These are phyloP conservation scores for Sugiyamaella floridensis DNA, from an alignment of 805 yeast genomes.

Conservation along the genomic window DNA sequence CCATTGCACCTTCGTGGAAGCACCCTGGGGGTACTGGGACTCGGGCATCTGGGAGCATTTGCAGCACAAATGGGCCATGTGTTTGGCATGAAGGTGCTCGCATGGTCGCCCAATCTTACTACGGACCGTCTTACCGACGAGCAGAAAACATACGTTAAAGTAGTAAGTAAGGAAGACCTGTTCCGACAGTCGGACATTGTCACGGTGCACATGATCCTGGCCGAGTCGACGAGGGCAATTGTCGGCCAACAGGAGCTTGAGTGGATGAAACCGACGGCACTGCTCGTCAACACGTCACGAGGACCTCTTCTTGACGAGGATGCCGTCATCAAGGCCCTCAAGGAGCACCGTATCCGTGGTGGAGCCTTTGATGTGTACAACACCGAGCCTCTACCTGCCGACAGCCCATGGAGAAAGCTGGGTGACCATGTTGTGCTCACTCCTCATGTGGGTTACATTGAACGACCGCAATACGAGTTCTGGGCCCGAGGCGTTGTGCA, in stretches of 20 bases:
- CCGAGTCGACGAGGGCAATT: conserved; percentile 13
- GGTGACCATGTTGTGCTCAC: conserved; percentile 17
- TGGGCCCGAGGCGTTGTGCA: conserved; percentile 14
- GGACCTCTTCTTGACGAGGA: conserved; percentile 20
- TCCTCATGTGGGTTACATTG: conserved; percentile 20
- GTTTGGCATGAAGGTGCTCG: conserved; percentile 20
- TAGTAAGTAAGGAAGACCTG: conserved; percentile 16
- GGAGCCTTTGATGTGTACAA: conserved; percentile 22
- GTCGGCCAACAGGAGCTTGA: conserved; percentile 13
- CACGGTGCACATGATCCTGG: conserved; percentile 16
- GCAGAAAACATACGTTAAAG: conserved; percentile 8
- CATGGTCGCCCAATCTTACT: conserved; percentile 20
- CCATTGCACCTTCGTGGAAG: conserved; percentile 15
- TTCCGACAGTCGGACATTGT: conserved; percentile 17
- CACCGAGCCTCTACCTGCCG: conserved; percentile 19
- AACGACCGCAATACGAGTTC: conserved; percentile 9
- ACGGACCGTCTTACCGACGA: conserved; percentile 7
- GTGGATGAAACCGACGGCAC: conserved; percentile 18
- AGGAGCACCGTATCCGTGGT: conserved; percentile 16
- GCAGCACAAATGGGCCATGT: conserved; percentile 15
- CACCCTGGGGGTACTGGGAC: conserved; percentile 18
- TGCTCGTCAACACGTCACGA: conserved; percentile 20
- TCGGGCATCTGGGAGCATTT: conserved; percentile 17
- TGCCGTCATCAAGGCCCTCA: conserved; percentile 15
- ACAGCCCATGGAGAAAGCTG: conserved; percentile 13